These are phyloP conservation scores for Harringtonia aguacate DNA, from an alignment of 2,329 filamentous ascomycete genomes.

Conservation along the genomic window DNA sequence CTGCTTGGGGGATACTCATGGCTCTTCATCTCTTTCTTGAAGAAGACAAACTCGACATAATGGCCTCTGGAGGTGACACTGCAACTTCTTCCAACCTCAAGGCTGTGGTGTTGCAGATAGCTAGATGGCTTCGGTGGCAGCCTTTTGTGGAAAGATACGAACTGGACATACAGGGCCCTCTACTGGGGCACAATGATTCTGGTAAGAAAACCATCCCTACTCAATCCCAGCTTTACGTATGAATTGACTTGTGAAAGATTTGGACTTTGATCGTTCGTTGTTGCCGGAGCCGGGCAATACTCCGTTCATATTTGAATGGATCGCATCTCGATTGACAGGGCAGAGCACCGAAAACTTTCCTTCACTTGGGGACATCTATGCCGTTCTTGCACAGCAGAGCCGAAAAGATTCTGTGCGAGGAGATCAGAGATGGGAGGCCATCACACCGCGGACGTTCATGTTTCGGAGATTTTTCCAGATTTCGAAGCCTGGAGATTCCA, in stretches of 20 bases:
- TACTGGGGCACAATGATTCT: conserved; percentile 25
- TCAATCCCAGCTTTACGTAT: no score
- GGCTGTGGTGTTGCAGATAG: conserved; percentile 71
- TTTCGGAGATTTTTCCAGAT: conserved; percentile 57
- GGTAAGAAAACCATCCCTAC: no score
- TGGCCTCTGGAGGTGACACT: conserved; percentile 31
- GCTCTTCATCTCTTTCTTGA: conserved; percentile 80
- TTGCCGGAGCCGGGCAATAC: conserved; percentile 20
- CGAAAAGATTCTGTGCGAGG: conserved; percentile 22
- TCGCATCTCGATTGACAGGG: conserved; percentile 33
- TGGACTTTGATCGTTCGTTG: not conserved
- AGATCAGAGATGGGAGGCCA: conserved; percentile 30
- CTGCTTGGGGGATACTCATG: conserved; percentile 58
- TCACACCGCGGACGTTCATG: conserved; percentile 58
- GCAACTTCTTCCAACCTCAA: conserved; percentile 43
- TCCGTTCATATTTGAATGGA: conserved; percentile 39
- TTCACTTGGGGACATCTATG: conserved; percentile 34
- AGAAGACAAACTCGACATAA: conserved; percentile 71
- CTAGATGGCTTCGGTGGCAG: conserved; percentile 68
- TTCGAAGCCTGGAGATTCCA: conserved; percentile 38
- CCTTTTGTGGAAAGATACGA: conserved; percentile 38
- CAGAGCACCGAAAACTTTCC: conserved; percentile 25
- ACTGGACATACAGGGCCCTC: conserved; percentile 35
- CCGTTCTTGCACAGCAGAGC: conserved; percentile 23
- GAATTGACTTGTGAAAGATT: not conserved